Evolutionary conservation across 2,329 filamentous ascomycete genomes (phyloP).

Genomic region (Neonectria punicea): DNA sequence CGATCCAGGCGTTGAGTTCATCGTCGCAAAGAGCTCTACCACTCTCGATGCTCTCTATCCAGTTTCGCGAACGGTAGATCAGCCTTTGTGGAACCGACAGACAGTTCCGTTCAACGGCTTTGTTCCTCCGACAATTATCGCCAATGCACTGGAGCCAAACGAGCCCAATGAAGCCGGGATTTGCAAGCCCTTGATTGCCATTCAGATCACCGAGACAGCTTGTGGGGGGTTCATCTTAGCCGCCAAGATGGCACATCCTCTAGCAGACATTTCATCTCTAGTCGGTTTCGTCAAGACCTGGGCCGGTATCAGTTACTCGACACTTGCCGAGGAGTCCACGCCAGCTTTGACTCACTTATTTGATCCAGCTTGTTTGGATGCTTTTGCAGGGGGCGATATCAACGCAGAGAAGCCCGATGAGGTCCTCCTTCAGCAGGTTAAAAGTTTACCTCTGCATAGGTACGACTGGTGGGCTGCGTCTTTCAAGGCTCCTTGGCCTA

Average conservation of each 20-base stretch:
- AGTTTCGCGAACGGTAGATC: background rate
- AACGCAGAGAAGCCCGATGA: conserved; percentile 21
- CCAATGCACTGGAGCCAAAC: conserved; percentile 2
- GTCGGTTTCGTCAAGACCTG: conserved; percentile 37
- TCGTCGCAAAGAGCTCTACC: conserved; percentile 20
- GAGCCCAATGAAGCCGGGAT: background rate
- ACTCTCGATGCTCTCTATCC: conserved; percentile 28
- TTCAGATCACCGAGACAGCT: conserved; percentile 36
- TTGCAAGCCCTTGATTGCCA: conserved; percentile 26
- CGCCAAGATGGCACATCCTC: conserved; percentile 34
- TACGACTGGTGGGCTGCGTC: conserved; percentile 41
- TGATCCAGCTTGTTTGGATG: conserved; percentile 30
- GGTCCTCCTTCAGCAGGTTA: conserved; percentile 12
- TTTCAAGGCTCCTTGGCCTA: conserved; percentile 27
- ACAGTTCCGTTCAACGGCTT: conserved; percentile 19
- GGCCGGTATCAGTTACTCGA: conserved; percentile 23
- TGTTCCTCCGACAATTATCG: conserved; percentile 5
- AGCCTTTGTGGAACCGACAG: conserved; percentile 29
- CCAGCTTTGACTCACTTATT: background rate
- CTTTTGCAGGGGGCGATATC: conserved; percentile 31
- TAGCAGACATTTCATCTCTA: conserved; percentile 38
- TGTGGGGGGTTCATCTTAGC: conserved; percentile 37
- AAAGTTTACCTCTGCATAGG: conserved; percentile 34
- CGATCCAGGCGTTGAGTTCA: conserved; percentile 38
- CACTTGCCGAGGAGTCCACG: fast-evolving